These are phyloP conservation scores for Arctium lappa DNA, from an alignment of 129 eudicot species.

Conservation along the genomic window DNA sequence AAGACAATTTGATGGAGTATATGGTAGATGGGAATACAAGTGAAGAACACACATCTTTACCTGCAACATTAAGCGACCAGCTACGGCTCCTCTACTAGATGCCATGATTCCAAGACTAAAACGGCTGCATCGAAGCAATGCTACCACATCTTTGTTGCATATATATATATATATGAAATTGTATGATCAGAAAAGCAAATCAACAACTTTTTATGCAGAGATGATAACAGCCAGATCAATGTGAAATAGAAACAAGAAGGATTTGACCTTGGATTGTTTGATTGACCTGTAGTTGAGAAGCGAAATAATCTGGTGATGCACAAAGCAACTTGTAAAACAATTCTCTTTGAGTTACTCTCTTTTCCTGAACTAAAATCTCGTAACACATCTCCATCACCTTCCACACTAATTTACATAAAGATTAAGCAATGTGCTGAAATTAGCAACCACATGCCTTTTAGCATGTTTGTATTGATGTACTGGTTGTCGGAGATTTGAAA, in stretches of 20 bases:
- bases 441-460: neutral
- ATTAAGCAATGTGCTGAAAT: neutral
- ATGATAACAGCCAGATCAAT: neutral
- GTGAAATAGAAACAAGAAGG: neutral
- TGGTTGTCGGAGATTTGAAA: neutral
- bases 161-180: neutral
- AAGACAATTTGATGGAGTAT: neutral
- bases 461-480: neutral
- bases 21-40: neutral
- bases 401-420: slow-evolving; percentile 55
- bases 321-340: slow-evolving; percentile 84
- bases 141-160: slow-evolving; percentile 75
- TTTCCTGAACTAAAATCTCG: slow-evolving; percentile 62
- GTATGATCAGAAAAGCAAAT: slow-evolving; percentile 8
- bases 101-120: slow-evolving; percentile 98
- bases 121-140: slow-evolving; percentile 92
- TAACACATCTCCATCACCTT: slow-evolving; percentile 97
- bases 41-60: slow-evolving; percentile 25
- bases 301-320: slow-evolving; percentile 78
- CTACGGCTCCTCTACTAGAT: slow-evolving; percentile 87
- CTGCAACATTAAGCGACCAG: slow-evolving; percentile 90
- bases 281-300: slow-evolving; percentile 83
- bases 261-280: slow-evolving; percentile 79
- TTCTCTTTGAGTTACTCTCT: slow-evolving; percentile 94
- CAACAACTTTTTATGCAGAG: neutral